A percentile compares a stretch with the other conserved stretches of the same genome.
Evolutionary conservation across 495 filamentous ascomycete genomes (phyloP).

Genomic region (Rhizodiscina lignyota): DNA sequence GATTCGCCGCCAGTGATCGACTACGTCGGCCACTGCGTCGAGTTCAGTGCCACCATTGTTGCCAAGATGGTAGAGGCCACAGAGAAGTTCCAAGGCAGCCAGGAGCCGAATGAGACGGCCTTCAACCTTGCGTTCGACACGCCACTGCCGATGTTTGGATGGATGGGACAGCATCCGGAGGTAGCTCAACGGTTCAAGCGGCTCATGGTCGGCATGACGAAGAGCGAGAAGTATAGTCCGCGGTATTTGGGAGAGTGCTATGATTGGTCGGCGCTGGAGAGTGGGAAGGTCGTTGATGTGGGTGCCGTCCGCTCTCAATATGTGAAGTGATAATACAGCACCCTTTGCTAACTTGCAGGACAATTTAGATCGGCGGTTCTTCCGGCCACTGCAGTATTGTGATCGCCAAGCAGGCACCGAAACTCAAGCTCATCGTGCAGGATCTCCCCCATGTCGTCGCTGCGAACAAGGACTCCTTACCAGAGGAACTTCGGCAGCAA

Average conservation of each 20-base stretch:
- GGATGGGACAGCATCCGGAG: not conserved
- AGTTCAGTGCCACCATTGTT: not conserved
- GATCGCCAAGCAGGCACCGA: constrained; percentile 18
- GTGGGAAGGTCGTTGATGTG: constrained; percentile 4
- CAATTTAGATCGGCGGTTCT: constrained; percentile 13
- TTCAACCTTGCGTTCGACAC: constrained; percentile 1
- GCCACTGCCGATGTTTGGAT: not conserved
- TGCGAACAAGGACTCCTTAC: not conserved
- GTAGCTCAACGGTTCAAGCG: not conserved
- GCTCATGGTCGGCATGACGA: not conserved
- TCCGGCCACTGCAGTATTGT: constrained; percentile 23
- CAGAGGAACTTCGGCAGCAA: constrained; percentile 3
- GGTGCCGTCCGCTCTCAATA: no score
- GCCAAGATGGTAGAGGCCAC: not conserved
- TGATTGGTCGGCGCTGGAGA: not conserved
- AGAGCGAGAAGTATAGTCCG: not conserved
- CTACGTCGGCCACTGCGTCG: not conserved
- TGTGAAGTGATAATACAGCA: no score
- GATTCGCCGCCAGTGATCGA: not conserved
- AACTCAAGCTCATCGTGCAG: constrained; percentile 24
- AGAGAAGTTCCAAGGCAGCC: not conserved
- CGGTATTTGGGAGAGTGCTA: not conserved
- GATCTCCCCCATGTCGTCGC: constrained; percentile 15
- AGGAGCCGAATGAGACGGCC: not conserved
- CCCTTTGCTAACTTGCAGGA: not conserved